Percentiles rank a stretch among this genome's conserved stretches.
Conservation (phyloP, 2,329 filamentous ascomycete genomes). For the Fusarium burgessii region DNA sequence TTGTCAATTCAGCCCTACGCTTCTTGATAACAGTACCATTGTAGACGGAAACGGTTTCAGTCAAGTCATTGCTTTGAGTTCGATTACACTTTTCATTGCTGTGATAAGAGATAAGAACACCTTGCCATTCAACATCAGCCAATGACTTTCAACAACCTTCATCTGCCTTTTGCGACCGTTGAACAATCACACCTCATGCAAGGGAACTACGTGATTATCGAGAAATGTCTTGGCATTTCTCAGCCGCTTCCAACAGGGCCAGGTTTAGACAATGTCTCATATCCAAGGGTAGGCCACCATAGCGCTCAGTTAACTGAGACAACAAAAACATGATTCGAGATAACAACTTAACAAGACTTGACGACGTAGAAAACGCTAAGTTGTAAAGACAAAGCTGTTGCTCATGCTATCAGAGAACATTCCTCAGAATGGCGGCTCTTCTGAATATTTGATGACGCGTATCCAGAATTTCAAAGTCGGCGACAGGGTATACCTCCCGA, state of each 20-base stretch:
- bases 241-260: neutral
- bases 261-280: neutral
- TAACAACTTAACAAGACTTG: neutral
- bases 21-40: conserved; percentile 4
- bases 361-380: neutral
- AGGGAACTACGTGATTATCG: neutral
- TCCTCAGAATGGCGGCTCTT: neutral
- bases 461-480: neutral
- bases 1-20: conserved; percentile 25
- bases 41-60: neutral
- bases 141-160: neutral
- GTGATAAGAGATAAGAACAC: neutral
- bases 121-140: neutral
- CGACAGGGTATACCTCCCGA: no score
- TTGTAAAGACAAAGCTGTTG: neutral
- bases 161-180: conserved; percentile 17
- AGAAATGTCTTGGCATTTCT: conserved; percentile 19
- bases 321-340: neutral
- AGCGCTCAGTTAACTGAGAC: neutral
- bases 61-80: neutral
- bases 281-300: neutral
- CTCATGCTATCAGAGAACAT: neutral
- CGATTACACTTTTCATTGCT: neutral
- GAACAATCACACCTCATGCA: conserved; percentile 1
- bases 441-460: neutral